phyloP scores from a whole-genome alignment of 225 moss, liverwort and hornwort genomes.

The Ulota crispa region DNA sequence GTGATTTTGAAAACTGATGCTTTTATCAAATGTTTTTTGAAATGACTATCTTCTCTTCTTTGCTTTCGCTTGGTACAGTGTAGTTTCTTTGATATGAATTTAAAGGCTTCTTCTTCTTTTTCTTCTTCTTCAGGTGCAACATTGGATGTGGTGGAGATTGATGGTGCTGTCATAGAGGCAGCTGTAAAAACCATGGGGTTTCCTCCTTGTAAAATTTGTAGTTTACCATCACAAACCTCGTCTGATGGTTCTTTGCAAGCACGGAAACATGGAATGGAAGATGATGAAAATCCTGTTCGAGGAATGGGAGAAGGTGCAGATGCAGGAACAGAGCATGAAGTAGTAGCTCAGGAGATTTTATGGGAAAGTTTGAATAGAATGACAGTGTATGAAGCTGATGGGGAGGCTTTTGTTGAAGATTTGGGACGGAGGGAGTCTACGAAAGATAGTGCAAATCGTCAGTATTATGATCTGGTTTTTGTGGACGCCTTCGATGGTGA shows the following conservation, averaged over 20 bases:
- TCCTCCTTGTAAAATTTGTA: conserved; percentile 54
- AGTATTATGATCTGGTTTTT: conserved; percentile 79
- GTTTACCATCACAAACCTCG: conserved; percentile 8
- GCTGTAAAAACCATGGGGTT: conserved; percentile 84
- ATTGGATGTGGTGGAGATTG: conserved; percentile 88
- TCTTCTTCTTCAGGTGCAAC: conserved; percentile 67
- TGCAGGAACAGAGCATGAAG: conserved; percentile 23
- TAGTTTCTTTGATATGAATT: neutral
- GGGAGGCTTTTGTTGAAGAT: conserved; percentile 66
- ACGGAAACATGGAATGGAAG: conserved; percentile 16
- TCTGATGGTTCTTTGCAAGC: conserved; percentile 7
- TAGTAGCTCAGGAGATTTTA: conserved; percentile 29
- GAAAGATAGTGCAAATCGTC: conserved; percentile 22
- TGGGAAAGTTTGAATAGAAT: conserved; percentile 66
- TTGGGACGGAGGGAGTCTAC: conserved; percentile 27
- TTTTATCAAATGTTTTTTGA: neutral
- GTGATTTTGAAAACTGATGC: conserved; percentile 13
- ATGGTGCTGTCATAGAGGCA: conserved; percentile 79
- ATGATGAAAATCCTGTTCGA: neutral
- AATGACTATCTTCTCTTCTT: neutral
- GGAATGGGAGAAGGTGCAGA: conserved; percentile 5
- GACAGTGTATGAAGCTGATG: conserved; percentile 71
- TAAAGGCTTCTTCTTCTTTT: neutral
- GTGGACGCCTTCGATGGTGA: conserved; percentile 96
- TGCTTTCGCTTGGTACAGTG: conserved; percentile 9